Evolutionary conservation across 192 early-diverging fungal species (phyloP).

Genomic region (Allomyces macrogynus): DNA sequence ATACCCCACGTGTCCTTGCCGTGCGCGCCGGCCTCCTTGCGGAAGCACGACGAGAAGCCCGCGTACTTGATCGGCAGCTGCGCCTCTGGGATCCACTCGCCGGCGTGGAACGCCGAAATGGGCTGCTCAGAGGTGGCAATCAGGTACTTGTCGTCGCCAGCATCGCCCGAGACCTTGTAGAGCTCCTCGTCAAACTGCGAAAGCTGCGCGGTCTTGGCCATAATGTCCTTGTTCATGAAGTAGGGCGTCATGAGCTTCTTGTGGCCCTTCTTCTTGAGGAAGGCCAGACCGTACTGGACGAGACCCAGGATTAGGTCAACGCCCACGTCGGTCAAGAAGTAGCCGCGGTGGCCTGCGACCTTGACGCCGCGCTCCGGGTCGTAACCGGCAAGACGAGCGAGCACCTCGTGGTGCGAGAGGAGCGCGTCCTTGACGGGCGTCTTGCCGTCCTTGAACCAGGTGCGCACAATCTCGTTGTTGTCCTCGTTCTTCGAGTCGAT

Average conservation of each 20-base stretch:
- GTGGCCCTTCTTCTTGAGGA: conserved; percentile 59
- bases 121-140: conserved; percentile 99
- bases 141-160: conserved; percentile 77
- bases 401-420: conserved; percentile 80
- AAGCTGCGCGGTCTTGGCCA: conserved; percentile 97
- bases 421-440: conserved; percentile 38
- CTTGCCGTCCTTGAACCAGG: conserved; percentile 23
- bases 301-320: conserved; percentile 93
- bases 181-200: conserved; percentile 95
- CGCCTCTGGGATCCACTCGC: conserved; percentile 85
- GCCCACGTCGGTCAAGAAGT: conserved; percentile 83
- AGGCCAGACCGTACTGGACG: conserved; percentile 86
- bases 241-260: conserved; percentile 93
- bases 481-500: conserved; percentile 70
- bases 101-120: conserved; percentile 85
- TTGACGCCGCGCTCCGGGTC: conserved; percentile 78
- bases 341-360: conserved; percentile 96
- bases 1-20: conserved; percentile 97
- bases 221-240: conserved; percentile 91
- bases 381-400: conserved; percentile 74
- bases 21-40: conserved; percentile 95
- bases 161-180: conserved; percentile 68
- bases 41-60: conserved; percentile 96
- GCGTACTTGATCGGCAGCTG: conserved; percentile 88
- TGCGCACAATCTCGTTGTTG: conserved; percentile 43